Conservation (phyloP, 106 monocot genomes). For the Allium sativum region DNA sequence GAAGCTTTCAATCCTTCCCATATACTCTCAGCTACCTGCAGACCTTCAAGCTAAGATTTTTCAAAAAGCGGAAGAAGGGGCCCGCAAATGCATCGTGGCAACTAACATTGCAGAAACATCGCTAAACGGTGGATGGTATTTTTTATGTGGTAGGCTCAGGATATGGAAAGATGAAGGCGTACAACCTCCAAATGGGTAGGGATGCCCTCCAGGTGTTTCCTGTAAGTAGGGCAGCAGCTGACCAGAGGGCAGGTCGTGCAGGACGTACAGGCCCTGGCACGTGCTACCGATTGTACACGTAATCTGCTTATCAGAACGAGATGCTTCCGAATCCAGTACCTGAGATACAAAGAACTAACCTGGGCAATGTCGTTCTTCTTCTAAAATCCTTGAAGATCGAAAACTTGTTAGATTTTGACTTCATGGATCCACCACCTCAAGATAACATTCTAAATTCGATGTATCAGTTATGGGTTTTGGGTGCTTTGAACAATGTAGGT, state of each 20-base stretch:
- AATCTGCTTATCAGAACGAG: constrained; percentile 88
- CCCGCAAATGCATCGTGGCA: constrained; percentile 96
- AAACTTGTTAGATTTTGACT: constrained; percentile 86
- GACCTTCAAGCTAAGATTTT: constrained; percentile 94
- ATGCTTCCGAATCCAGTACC: constrained; percentile 84
- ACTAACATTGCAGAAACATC: constrained; percentile 99
- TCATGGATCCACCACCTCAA: constrained; percentile 96
- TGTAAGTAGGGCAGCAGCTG: constrained; percentile 85
- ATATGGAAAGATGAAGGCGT: constrained; percentile 92
- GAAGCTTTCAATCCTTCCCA: constrained; percentile 80
- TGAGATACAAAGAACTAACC: constrained; percentile 91
- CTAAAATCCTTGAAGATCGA: constrained; percentile 84
- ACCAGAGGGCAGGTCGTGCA: constrained; percentile 84
- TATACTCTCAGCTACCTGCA: constrained; percentile 93
- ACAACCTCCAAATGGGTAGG: constrained; percentile 93
- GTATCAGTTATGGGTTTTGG: constrained; percentile 95
- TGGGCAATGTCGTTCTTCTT: constrained; percentile 77
- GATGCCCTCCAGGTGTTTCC: constrained; percentile 98
- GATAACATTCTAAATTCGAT: constrained; percentile 99
- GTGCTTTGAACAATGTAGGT: constrained; percentile 85
- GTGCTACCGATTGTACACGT: constrained; percentile 84
- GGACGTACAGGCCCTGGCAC: constrained; percentile 93
- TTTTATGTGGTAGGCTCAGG: constrained; percentile 94
- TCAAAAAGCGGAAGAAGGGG: constrained; percentile 90
- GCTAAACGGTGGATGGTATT: constrained; percentile 93